Base-by-base conservation (phyloP, 2,329 filamentous ascomycete genomes). In the Geoglossum cookeanum region DNA sequence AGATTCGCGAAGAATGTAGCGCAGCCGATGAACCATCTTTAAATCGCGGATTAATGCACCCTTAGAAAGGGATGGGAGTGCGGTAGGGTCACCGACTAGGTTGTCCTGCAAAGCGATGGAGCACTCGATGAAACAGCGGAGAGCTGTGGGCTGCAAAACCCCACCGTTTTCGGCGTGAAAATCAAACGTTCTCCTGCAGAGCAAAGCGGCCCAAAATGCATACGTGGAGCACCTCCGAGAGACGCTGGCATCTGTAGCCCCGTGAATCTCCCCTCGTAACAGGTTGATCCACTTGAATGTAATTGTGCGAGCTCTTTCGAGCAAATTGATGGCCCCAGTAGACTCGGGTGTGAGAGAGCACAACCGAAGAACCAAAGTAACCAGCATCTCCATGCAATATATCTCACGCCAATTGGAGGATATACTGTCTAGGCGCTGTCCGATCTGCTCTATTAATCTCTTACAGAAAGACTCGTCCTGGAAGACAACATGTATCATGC, bases 321-420 rank as follows among this genome's bases (percentile, higher is more conserved):
- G 63, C 0, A 79, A 58, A 0, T 42, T 15, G 0, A 57, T 49
- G 42, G 32, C 53, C 3, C 59, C 6, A 37, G 3, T 7, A 7
- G 35, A 51, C 58, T 62, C 35, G 65, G 62, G 27, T 53, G 61
- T 55, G 63, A 71, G 0, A 65, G 62, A 63, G 15, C 61, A 63
- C 0, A 71, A 22, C 1, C 77, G 72, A 0, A 79, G 63, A 0
- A 70, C 62, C 0, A 85, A 61, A 0, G 72, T 76, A 4, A 83
- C 71, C 1, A 84, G 57, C 0, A 75, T 70, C 3, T 79, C 74
- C 79, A 85, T 83, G 13, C 73, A 71, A 55, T 77, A 66, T 0
- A 68, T 69, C 59, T 85, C 81, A 0, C 80, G 72, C 76, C 79
- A 83, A 49, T 79, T 85, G 0, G 68, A 65, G 0, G 65, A 63